A percentile compares a stretch with the other conserved stretches of the same genome.
These are phyloP conservation scores for Neurospora intermedia DNA, from an alignment of 495 filamentous ascomycete species.

Conservation along the genomic window DNA sequence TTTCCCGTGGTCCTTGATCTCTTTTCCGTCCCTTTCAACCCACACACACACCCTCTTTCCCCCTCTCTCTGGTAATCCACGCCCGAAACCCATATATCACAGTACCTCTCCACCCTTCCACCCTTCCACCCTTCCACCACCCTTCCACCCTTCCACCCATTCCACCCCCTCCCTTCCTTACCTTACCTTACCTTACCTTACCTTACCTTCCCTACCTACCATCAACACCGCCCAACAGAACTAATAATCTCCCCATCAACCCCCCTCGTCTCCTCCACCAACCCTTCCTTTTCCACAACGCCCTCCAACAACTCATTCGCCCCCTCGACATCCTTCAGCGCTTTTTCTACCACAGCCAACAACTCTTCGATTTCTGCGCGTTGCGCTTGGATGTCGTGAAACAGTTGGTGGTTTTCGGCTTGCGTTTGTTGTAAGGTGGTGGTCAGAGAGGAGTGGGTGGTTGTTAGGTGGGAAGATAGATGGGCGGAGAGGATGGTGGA, in stretches of 20 bases:
- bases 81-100: background rate
- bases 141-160: too few relatives aligned
- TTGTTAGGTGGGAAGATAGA: constrained; percentile 53
- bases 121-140: too few relatives aligned
- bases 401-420: constrained; percentile 51
- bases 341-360: constrained; percentile 50
- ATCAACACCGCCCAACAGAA: constrained; percentile 7
- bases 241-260: constrained; percentile 38
- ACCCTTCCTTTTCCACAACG: constrained; percentile 30
- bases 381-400: constrained; percentile 53
- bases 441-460: constrained; percentile 51
- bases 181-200: background rate
- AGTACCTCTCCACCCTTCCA: background rate
- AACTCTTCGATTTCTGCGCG: constrained; percentile 62
- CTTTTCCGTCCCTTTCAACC: background rate
- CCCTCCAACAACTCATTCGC: constrained; percentile 40
- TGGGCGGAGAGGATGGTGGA: constrained; percentile 56
- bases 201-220: background rate
- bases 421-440: constrained; percentile 50
- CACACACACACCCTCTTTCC: background rate
- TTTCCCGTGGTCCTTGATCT: background rate
- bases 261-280: constrained; percentile 36
- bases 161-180: background rate
- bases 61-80: background rate
- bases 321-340: constrained; percentile 59